Evolutionary conservation across 306 rosid species (phyloP).

Genomic region (Albizia julibrissin): DNA sequence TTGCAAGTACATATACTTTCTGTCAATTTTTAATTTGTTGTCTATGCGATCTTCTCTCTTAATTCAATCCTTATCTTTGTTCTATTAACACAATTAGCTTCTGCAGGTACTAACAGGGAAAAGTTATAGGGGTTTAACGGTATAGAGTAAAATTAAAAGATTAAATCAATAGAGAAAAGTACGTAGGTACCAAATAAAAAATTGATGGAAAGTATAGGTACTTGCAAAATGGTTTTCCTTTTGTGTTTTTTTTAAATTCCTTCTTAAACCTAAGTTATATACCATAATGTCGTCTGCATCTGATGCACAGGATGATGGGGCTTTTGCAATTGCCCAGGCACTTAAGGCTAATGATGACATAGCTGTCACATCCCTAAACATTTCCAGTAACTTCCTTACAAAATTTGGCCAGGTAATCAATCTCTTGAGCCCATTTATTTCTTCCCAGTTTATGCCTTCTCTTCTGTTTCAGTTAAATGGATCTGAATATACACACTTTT

Average conservation of each 20-base stretch:
- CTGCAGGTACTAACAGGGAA: no score
- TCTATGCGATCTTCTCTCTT: no score
- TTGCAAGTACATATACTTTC: no score
- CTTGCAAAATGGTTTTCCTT: no score
- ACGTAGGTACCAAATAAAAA: no score
- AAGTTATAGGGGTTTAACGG: no score
- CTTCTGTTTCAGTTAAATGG: background rate
- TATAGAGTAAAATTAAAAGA: no score
- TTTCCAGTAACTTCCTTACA: slow-evolving; percentile 85
- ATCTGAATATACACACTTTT: slow-evolving; percentile 26
- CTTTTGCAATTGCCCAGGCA: slow-evolving; percentile 98
- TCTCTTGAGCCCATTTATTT: background rate
- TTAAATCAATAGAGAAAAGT: no score
- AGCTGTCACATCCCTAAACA: slow-evolving; percentile 73
- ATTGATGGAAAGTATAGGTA: no score
- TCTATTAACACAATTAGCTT: no score
- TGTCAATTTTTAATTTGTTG: no score
- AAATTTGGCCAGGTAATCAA: slow-evolving; percentile 88
- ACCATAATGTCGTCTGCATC: slow-evolving; percentile 24
- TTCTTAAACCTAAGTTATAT: slow-evolving; percentile 3
- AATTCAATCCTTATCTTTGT: no score
- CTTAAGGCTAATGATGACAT: slow-evolving; percentile 91
- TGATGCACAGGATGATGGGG: slow-evolving; percentile 85
- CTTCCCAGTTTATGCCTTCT: background rate
- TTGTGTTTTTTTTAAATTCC: background rate